These are phyloP conservation scores for Tolypocladium tropicale DNA, from an alignment of 2,329 filamentous ascomycete genomes.

Conservation along the genomic window DNA sequence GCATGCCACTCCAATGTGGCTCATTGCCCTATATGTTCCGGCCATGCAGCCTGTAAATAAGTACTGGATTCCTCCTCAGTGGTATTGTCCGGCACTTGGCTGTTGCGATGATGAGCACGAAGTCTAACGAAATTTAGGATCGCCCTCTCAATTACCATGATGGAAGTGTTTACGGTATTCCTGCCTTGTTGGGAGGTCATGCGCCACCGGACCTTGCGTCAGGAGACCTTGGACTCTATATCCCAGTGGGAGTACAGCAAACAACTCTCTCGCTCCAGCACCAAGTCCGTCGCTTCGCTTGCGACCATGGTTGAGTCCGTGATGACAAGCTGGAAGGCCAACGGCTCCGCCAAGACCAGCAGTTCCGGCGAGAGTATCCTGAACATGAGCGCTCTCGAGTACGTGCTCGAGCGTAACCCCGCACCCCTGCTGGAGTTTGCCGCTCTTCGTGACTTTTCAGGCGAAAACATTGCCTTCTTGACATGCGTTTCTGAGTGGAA, in stretches of 20 bases:
- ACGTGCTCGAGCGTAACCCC: conserved; percentile 48
- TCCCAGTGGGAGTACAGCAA: conserved; percentile 31
- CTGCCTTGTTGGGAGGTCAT: conserved; percentile 50
- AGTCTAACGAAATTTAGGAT: conserved; percentile 17
- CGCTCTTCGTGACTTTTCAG: conserved; percentile 55
- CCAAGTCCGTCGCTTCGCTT: conserved; percentile 9
- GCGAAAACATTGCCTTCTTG: conserved; percentile 61
- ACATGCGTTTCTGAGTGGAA: conserved; percentile 49
- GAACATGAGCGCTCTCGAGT: conserved; percentile 52
- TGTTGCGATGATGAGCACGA: conserved; percentile 5
- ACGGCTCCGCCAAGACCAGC: conserved; percentile 14
- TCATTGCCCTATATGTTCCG: conserved; percentile 43
- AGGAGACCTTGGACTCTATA: conserved; percentile 33
- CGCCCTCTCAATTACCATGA: conserved; percentile 44
- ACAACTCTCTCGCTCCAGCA: conserved; percentile 8
- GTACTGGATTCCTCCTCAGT: conserved; percentile 48
- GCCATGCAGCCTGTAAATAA: conserved; percentile 38
- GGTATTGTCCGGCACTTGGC: conserved; percentile 42
- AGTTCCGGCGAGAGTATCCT: conserved; percentile 31
- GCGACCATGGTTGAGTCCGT: conserved; percentile 16
- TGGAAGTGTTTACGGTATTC: conserved; percentile 52
- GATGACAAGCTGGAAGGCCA: conserved; percentile 16
- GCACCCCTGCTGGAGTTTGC: conserved; percentile 53
- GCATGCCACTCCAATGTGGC: conserved; percentile 55
- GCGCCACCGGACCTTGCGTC: conserved; percentile 26